phyloP scores from a whole-genome alignment of 1,139 yeast species.

The Protomyces inouyei region DNA sequence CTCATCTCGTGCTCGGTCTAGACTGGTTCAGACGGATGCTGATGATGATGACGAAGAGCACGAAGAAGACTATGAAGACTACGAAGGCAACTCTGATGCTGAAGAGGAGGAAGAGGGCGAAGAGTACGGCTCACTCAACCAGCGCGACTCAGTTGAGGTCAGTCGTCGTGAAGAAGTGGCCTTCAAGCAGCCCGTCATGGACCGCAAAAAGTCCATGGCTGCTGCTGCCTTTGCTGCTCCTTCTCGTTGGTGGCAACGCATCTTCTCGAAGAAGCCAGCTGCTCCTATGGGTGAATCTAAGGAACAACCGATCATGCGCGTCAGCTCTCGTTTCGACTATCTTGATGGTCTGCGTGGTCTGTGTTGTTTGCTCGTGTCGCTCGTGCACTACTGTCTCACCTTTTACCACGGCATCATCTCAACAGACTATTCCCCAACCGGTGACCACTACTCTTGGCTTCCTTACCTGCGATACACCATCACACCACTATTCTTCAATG shows the following conservation, averaged over 20 bases:
- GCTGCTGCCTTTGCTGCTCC: conserved; percentile 1
- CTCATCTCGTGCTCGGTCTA: neutral
- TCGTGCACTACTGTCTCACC: conserved; percentile 17
- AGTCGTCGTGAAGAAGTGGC: conserved; percentile 9
- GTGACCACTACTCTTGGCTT: conserved; percentile 7
- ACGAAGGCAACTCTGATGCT: conserved; percentile 9
- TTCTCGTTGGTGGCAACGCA: conserved; percentile 4
- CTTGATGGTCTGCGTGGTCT: conserved; percentile 24
- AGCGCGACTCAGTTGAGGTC: conserved; percentile 14
- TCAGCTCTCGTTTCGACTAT: conserved; percentile 8
- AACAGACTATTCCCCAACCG: neutral
- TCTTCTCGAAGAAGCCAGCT: neutral
- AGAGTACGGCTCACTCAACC: conserved; percentile 11
- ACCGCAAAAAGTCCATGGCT: conserved; percentile 8
- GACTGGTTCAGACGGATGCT: neutral
- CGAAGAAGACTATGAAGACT: conserved; percentile 15
- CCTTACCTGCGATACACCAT: conserved; percentile 8
- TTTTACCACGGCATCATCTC: conserved; percentile 15
- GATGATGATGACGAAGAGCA: conserved; percentile 1
- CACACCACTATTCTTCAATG: conserved; percentile 18
- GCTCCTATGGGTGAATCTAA: neutral
- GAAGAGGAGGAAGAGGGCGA: conserved; percentile 1
- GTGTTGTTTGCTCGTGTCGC: conserved; percentile 19
- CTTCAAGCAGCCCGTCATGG: neutral
- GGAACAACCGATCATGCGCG: neutral